phyloP scores from a whole-genome alignment of 208 protist species.

The Wallacemonas collosoma region DNA sequence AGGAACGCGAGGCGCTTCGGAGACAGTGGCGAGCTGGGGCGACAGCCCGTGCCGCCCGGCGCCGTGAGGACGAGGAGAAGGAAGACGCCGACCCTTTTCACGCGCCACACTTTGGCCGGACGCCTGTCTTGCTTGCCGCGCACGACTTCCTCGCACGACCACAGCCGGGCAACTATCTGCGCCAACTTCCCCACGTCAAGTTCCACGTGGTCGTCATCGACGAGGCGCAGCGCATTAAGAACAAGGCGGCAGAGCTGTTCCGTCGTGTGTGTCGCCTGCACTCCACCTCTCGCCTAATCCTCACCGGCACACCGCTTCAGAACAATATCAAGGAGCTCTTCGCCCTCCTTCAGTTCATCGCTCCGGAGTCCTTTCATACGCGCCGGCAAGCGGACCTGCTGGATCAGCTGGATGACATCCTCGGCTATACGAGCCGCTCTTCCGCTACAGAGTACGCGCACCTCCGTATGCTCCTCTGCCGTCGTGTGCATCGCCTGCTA shows the following conservation, averaged over 20 bases:
- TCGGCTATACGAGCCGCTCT: slow-evolving; percentile 32
- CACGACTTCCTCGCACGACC: slow-evolving; percentile 47
- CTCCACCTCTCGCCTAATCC: slow-evolving; percentile 39
- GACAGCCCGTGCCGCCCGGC: not conserved
- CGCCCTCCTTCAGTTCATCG: slow-evolving; percentile 90
- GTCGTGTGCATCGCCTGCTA: slow-evolving; percentile 44
- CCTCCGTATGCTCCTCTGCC: slow-evolving; percentile 47
- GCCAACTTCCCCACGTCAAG: slow-evolving; percentile 43
- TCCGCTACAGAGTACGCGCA: slow-evolving; percentile 37
- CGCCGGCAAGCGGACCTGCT: slow-evolving; percentile 27
- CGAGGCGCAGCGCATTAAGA: slow-evolving; percentile 94
- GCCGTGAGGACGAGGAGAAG: not conserved
- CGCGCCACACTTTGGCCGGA: slow-evolving; percentile 17
- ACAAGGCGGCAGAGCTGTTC: slow-evolving; percentile 36
- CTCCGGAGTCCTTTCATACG: slow-evolving; percentile 62
- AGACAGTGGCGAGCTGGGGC: too few species aligned
- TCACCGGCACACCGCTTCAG: slow-evolving; percentile 93
- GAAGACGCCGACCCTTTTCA: slow-evolving; percentile 21
- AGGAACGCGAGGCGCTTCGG: not conserved
- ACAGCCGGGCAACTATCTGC: slow-evolving; percentile 21
- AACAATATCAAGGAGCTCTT: slow-evolving; percentile 95
- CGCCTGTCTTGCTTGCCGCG: slow-evolving; percentile 45
- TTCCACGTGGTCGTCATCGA: slow-evolving; percentile 92
- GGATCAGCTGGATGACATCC: slow-evolving; percentile 42
- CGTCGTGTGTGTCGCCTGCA: slow-evolving; percentile 38